These are phyloP conservation scores for Raffaelea albimanens DNA, from an alignment of 2,329 filamentous ascomycete species.

Conservation along the genomic window DNA sequence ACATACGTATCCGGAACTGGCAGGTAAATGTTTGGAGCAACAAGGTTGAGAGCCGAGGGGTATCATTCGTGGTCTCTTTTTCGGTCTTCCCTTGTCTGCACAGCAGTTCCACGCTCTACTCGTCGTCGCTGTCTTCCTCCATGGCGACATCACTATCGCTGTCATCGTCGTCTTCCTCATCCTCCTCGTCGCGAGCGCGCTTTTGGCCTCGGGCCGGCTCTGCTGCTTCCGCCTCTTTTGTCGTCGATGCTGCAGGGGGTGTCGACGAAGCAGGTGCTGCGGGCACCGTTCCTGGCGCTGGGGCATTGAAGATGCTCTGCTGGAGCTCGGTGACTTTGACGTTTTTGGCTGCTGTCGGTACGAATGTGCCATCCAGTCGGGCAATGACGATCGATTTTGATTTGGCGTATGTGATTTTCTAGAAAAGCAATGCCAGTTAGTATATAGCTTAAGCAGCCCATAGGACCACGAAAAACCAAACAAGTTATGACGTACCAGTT, in stretches of 20 bases:
- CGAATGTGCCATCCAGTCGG: conserved; percentile 87
- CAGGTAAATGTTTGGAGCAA: no score
- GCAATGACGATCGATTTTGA: conserved; percentile 79
- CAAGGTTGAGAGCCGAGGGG: no score
- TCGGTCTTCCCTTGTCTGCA: background rate
- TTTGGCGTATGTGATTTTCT: conserved; percentile 91
- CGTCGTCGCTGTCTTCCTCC: conserved; percentile 65
- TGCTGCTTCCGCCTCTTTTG: conserved; percentile 26
- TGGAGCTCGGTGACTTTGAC: conserved; percentile 64
- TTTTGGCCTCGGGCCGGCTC: conserved; percentile 48
- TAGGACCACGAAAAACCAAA: background rate
- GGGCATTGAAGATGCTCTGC: conserved; percentile 70
- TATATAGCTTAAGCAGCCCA: background rate
- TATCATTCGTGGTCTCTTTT: background rate
- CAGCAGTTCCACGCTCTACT: conserved; percentile 31
- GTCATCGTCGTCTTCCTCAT: conserved; percentile 56
- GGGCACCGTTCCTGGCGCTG: conserved; percentile 43
- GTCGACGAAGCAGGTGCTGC: conserved; percentile 12
- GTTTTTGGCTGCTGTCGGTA: conserved; percentile 46
- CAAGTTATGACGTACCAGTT: conserved; percentile 57
- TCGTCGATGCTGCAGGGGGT: conserved; percentile 10
- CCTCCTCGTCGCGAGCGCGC: conserved; percentile 59
- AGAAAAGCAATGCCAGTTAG: background rate
- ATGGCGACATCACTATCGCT: conserved; percentile 52
- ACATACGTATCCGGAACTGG: no score